Evolutionary conservation across 2,329 filamentous ascomycete genomes (phyloP).

Genomic region (Cladobotryum protrusum): DNA sequence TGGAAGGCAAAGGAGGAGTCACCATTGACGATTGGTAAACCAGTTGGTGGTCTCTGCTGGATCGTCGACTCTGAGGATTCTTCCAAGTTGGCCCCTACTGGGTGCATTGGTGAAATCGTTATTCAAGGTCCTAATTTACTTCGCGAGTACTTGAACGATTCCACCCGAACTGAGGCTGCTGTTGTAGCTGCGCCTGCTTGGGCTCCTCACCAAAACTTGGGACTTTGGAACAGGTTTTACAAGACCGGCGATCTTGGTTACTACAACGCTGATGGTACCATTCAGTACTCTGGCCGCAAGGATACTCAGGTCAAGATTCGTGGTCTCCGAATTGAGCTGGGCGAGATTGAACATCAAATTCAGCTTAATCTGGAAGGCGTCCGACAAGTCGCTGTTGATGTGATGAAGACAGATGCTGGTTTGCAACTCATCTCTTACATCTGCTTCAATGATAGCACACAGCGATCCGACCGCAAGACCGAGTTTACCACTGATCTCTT

Average conservation of each 20-base stretch:
- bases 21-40: conserved; percentile 1
- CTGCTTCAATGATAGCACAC: neutral
- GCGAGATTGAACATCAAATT: conserved; percentile 8
- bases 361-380: neutral
- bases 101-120: conserved; percentile 3
- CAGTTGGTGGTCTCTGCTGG: conserved; percentile 3
- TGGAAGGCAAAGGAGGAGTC: neutral
- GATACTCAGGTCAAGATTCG: conserved; percentile 9
- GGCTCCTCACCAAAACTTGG: neutral
- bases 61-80: conserved; percentile 4
- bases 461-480: neutral
- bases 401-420: neutral
- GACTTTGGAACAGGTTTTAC: conserved; percentile 1
- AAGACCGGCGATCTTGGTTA: conserved; percentile 3
- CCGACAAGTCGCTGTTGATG: conserved; percentile 2
- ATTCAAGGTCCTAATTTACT: conserved; percentile 3
- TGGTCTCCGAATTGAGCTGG: conserved; percentile 6
- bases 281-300: conserved; percentile 1
- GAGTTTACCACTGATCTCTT: neutral
- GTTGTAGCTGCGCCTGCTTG: neutral
- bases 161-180: neutral
- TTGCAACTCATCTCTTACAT: neutral
- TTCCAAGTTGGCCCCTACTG: neutral
- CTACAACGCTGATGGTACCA: conserved; percentile 7
- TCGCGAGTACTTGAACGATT: neutral